Percentiles rank a stretch among this genome's conserved stretches.
These are phyloP conservation scores for Stevia rebaudiana DNA, from an alignment of 140 eudicot genomes.

Conservation along the genomic window DNA sequence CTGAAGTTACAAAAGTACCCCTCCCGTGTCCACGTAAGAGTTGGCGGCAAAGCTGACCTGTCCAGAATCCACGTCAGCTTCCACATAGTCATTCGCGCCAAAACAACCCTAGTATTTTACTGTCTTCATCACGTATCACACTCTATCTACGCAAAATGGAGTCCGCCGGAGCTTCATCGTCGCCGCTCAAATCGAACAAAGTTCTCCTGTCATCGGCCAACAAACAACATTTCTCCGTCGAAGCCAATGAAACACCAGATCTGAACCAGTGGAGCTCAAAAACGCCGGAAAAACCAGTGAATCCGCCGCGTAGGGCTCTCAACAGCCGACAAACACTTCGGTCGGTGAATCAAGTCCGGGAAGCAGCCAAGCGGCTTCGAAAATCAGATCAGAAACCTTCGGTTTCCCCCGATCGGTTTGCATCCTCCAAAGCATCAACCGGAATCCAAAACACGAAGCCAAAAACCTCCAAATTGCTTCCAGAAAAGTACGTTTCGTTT, in stretches of 20 bases:
- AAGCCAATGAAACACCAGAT: conserved; percentile 8
- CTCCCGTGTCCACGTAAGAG: conserved; percentile 29
- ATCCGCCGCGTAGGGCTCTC: conserved; percentile 42
- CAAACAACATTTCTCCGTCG: conserved; percentile 22
- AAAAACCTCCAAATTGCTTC: conserved; percentile 25
- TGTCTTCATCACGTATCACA: background rate
- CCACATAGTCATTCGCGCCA: conserved; percentile 50
- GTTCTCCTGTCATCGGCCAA: conserved; percentile 14
- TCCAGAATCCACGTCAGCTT: conserved; percentile 18
- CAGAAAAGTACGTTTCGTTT: conserved; percentile 44
- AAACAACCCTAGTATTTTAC: conserved; percentile 24
- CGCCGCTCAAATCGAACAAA: conserved; percentile 45
- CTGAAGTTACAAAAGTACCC: conserved; percentile 7
- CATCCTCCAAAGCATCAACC: background rate
- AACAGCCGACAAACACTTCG: conserved; percentile 32
- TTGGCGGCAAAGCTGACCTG: conserved; percentile 63
- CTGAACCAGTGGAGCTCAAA: conserved; percentile 43
- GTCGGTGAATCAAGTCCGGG: conserved; percentile 45
- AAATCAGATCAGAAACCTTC: conserved; percentile 21
- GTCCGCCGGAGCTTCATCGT: conserved; percentile 22
- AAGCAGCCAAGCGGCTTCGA: conserved; percentile 49
- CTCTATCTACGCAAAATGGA: conserved; percentile 29
- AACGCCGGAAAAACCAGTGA: conserved; percentile 51
- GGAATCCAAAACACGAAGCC: conserved; percentile 20
- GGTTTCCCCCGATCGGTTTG: conserved; percentile 22